Evolutionary conservation across 139 green algal species (phyloP).

Genomic region (Desmodesmus armatus): DNA sequence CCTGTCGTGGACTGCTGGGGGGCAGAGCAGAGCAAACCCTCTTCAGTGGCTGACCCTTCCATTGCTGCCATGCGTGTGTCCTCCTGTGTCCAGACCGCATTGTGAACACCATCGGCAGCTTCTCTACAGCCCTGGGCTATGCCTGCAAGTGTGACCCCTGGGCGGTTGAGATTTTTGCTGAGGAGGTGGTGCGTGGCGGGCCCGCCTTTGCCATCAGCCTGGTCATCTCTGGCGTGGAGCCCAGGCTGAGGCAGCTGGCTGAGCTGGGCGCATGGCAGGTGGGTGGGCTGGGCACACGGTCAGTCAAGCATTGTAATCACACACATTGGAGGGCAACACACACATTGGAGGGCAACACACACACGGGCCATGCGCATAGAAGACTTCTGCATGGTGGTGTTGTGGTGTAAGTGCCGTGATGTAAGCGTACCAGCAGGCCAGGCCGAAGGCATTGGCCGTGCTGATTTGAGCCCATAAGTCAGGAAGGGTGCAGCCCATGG

Average conservation of each 20-base stretch:
- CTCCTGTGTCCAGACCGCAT: conserved; percentile 62
- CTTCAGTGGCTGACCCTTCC: neutral
- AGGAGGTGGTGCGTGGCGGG: conserved; percentile 89
- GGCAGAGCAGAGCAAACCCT: no score
- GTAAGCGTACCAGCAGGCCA: no score
- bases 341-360: no score
- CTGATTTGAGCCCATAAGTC: no score
- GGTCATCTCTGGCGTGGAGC: conserved; percentile 83
- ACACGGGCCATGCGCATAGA: neutral
- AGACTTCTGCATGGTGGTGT: neutral
- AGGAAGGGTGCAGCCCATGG: no score
- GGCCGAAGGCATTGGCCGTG: no score
- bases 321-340: no score
- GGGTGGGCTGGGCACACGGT: neutral
- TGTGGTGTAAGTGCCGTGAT: no score
- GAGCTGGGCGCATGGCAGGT: conserved; percentile 94
- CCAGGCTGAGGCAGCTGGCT: conserved; percentile 80
- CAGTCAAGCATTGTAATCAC: neutral
- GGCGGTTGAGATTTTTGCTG: conserved; percentile 92
- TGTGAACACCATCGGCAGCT: conserved; percentile 63
- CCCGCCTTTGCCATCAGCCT: conserved; percentile 94
- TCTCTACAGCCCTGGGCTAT: conserved; percentile 70
- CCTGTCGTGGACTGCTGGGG: no score
- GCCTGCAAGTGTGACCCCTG: conserved; percentile 89
- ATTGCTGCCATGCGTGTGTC: neutral